phyloP scores from a whole-genome alignment of 192 early-diverging fungal species.

The Umbelopsis ramanniana region DNA sequence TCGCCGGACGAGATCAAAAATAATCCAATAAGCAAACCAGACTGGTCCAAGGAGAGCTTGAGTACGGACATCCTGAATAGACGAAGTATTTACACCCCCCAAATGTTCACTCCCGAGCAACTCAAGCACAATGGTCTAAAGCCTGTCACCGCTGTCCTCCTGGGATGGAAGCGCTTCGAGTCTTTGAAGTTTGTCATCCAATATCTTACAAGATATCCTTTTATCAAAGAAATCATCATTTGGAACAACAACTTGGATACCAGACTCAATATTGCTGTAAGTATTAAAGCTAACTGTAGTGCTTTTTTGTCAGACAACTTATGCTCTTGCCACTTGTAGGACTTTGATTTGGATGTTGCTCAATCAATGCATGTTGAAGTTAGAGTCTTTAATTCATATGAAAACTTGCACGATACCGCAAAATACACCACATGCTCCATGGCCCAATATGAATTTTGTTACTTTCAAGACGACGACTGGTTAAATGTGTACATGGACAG shows the following conservation, averaged over 20 bases:
- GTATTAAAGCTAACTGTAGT: not conserved
- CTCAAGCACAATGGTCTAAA: constrained; percentile 26
- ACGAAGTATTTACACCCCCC: constrained; percentile 17
- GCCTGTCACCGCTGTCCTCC: constrained; percentile 55
- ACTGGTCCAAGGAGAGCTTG: constrained; percentile 2
- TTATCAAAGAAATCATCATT: constrained; percentile 57
- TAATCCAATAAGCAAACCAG: constrained; percentile 5
- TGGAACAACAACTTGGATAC: constrained; percentile 49
- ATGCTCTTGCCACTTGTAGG: constrained; percentile 9
- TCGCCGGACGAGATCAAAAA: constrained; percentile 18
- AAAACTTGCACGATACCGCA: constrained; percentile 57
- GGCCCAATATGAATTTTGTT: constrained; percentile 56
- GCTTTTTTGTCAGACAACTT: not conserved
- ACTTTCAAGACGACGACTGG: constrained; percentile 64
- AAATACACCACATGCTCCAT: constrained; percentile 58
- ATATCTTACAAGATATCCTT: constrained; percentile 55
- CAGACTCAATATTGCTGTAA: constrained; percentile 27
- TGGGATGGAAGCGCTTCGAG: constrained; percentile 31
- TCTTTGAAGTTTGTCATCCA: constrained; percentile 48
- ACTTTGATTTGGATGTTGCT: constrained; percentile 35
- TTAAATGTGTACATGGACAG: constrained; percentile 58
- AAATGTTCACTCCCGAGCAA: constrained; percentile 24
- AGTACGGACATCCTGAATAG: constrained; percentile 2
- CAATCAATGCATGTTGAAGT: constrained; percentile 30
- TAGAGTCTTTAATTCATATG: constrained; percentile 48